Base-by-base conservation (phyloP, 768 basidiomycete genomes). In the Termitomyces sp. region DNA sequence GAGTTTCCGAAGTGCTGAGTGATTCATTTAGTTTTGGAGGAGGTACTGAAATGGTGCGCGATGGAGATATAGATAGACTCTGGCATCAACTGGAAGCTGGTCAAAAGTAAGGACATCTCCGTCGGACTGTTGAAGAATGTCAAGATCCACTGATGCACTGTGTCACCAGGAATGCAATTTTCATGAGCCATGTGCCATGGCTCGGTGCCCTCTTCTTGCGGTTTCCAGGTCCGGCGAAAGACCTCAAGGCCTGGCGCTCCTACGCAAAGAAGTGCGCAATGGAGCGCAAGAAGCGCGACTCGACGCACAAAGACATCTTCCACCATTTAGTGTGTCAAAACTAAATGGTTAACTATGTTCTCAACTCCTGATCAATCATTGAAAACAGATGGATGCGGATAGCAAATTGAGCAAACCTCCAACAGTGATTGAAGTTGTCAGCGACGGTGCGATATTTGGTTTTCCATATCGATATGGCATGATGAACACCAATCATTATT, bases 111-210 rank as follows among this genome's bases (percentile, higher is more conserved):
- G 43, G 29, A 14, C 27, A 14, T 29, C n/a, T 47, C 35, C 40
- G 10, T 37, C 14, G 21, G 31, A 21, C 34, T 49, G 48, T 25
- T 34, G n/a, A n/a, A n/a, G n/a, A n/a, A n/a, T n/a, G 38, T 38
- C 55, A 48, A 54, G n/a, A 16, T 34, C 10, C 34, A 35, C 35
- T 49, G 19, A 49, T 5, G 8, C 16, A 35, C 54, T 45, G 53
- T 29, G 21, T 42, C 55, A 47, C 10, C 50, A 80, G 77, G 50
- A 67, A 71, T 57, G 74, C 77, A 3, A 67, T 80, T 11, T 67
- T 80, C 53, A 70, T 79, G 67, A 71, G 72, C 8, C 76, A 79
- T 46, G 65, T 79, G 2, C 77, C 80, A 9, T 82, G 80, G 79
- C 48, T 78, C 25, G 72, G 75, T 16, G 64, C 72, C 48, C 68